Conservation (phyloP, 345 rosid genomes). For the Hibiscus tridactylites region DNA sequence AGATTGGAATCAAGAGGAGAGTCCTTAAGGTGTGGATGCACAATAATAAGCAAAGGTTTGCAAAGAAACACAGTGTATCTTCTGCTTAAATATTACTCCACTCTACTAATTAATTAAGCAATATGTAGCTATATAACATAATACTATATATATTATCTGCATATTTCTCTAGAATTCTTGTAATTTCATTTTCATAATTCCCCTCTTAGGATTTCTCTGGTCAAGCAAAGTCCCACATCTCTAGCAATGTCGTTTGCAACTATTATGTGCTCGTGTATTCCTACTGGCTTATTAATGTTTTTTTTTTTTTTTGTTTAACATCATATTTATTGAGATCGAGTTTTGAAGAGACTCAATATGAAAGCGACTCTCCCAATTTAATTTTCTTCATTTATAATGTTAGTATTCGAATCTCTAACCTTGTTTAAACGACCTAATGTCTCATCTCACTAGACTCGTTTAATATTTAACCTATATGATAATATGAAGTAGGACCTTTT, state of each 20-base stretch:
- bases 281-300: too few relatives aligned
- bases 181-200: background rate
- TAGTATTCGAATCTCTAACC: too few relatives aligned
- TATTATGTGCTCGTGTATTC: too few relatives aligned
- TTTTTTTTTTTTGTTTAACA: too few relatives aligned
- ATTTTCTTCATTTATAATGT: too few relatives aligned
- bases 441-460: too few relatives aligned
- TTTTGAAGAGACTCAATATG: too few relatives aligned
- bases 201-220: background rate
- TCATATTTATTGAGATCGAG: too few relatives aligned
- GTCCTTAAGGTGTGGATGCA: slow-evolving; percentile 78
- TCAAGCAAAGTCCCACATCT: background rate
- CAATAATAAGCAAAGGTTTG: slow-evolving; percentile 45
- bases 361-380: too few relatives aligned
- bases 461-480: too few relatives aligned
- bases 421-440: too few relatives aligned
- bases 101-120: background rate
- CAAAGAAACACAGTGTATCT: slow-evolving; percentile 10
- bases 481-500: too few relatives aligned
- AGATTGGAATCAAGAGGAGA: slow-evolving; percentile 48
- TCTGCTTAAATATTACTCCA: background rate
- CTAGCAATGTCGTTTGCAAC: background rate
- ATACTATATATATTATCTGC: background rate
- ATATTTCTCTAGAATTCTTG: background rate
- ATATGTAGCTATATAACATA: background rate